Percentiles rank a stretch among this genome's conserved stretches.
Conservation (phyloP, 805 yeast genomes). For the Saccharomycodes ludwigii region DNA sequence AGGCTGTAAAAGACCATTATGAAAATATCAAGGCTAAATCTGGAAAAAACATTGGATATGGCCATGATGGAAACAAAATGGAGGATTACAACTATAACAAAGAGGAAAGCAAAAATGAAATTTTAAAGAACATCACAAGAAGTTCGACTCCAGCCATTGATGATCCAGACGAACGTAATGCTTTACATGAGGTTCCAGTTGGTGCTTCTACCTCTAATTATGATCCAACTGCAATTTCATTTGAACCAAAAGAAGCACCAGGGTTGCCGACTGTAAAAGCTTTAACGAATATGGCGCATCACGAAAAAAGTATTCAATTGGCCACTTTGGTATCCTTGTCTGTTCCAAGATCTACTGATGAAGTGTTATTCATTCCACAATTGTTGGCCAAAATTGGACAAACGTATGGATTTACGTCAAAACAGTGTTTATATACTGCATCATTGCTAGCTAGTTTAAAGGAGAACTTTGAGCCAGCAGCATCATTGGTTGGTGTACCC, state of each 20-base stretch:
- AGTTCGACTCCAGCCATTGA: neutral
- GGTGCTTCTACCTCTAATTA: slow-evolving; percentile 10
- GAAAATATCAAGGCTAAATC: slow-evolving; percentile 3
- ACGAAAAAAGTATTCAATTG: slow-evolving; percentile 33
- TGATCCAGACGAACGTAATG: neutral
- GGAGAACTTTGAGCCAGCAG: slow-evolving; percentile 32
- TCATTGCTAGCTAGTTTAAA: slow-evolving; percentile 59
- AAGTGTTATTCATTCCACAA: slow-evolving; percentile 63
- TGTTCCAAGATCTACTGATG: slow-evolving; percentile 68
- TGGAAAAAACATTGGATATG: too few relatives aligned
- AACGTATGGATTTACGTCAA: slow-evolving; percentile 58
- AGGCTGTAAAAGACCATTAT: slow-evolving; percentile 20
- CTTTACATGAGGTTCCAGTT: slow-evolving; percentile 1
- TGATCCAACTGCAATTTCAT: slow-evolving; percentile 29
- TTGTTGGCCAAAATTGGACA: slow-evolving; percentile 57
- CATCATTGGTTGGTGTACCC: slow-evolving; percentile 8
- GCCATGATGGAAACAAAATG: too few relatives aligned
- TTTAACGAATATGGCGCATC: slow-evolving; percentile 43
- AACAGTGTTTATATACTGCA: slow-evolving; percentile 59
- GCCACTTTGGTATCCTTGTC: slow-evolving; percentile 57
- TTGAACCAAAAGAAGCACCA: slow-evolving; percentile 61
- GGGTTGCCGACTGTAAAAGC: slow-evolving; percentile 62
- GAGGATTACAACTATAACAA: too few relatives aligned
- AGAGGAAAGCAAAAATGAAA: too few relatives aligned
- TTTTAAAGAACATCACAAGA: too few relatives aligned